Conservation (phyloP, 2,329 filamentous ascomycete genomes). For the Cordyceps fumosorosea region DNA sequence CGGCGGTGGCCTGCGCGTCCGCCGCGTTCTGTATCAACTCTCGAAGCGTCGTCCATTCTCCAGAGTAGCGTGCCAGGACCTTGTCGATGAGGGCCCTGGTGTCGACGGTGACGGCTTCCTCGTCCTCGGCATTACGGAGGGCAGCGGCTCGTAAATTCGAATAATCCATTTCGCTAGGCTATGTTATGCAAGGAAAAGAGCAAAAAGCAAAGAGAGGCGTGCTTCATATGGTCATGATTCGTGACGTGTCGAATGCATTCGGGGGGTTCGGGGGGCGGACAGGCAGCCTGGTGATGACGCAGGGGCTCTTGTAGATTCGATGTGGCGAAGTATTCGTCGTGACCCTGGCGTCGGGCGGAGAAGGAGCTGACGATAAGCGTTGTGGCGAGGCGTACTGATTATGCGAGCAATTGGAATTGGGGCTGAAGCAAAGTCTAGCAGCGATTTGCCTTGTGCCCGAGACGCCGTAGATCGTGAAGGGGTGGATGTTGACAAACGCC, state of each 20-base stretch:
- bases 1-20: conserved; percentile 84
- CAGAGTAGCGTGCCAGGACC: conserved; percentile 90
- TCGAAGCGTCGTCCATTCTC: conserved; percentile 84
- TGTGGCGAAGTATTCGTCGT: not conserved
- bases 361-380: not conserved
- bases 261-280: not conserved
- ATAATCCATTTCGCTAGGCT: conserved; percentile 53
- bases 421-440: not conserved
- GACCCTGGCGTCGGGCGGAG: not conserved
- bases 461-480: not conserved
- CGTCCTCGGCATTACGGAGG: conserved; percentile 77
- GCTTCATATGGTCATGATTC: not conserved
- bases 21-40: conserved; percentile 98
- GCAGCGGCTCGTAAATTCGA: conserved; percentile 78
- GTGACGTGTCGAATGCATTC: not conserved
- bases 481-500: not conserved
- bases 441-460: not conserved
- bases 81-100: conserved; percentile 96
- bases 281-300: conserved; percentile 7
- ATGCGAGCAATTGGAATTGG: not conserved
- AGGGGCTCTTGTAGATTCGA: not conserved
- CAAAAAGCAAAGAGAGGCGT: not conserved
- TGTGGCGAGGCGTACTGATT: not conserved
- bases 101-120: conserved; percentile 97
- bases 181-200: not conserved